Percentiles rank a stretch among this genome's conserved stretches.
Evolutionary conservation across 2,329 filamentous ascomycete genomes (phyloP).

Genomic region (Aphanoascus verrucosus): DNA sequence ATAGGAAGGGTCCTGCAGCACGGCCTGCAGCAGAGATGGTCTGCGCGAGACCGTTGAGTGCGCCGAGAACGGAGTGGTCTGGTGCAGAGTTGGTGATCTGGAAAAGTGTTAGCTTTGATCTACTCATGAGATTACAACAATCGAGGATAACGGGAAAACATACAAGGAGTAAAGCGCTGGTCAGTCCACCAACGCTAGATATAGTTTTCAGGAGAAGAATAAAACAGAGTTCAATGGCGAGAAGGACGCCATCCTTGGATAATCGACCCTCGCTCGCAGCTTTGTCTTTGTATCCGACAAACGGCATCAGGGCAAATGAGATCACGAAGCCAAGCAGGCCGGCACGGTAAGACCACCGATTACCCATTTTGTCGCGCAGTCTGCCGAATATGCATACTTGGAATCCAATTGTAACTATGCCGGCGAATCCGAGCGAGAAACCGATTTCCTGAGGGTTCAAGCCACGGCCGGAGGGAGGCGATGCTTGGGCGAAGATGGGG

Average conservation of each 20-base stretch:
- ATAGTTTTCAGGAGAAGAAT: slow-evolving; percentile 83
- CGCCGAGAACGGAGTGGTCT: slow-evolving; percentile 73
- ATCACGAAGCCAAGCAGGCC: slow-evolving; percentile 70
- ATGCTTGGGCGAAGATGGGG: slow-evolving; percentile 75
- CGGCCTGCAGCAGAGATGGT: slow-evolving; percentile 84
- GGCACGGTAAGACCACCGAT: slow-evolving; percentile 70
- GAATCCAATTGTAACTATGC: slow-evolving; percentile 75
- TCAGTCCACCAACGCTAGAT: slow-evolving; percentile 77
- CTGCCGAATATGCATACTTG: slow-evolving; percentile 76
- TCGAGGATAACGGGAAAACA: slow-evolving; percentile 24
- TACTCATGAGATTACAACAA: slow-evolving; percentile 1
- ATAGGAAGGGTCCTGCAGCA: slow-evolving; percentile 77
- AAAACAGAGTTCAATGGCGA: slow-evolving; percentile 70
- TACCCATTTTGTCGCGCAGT: slow-evolving; percentile 68
- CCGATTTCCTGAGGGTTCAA: slow-evolving; percentile 74
- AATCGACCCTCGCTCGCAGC: slow-evolving; percentile 45
- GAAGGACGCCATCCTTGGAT: slow-evolving; percentile 53
- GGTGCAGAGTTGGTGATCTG: slow-evolving; percentile 91
- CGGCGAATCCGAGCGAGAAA: slow-evolving; percentile 71
- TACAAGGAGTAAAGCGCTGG: slow-evolving; percentile 78
- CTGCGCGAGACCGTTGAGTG: slow-evolving; percentile 86
- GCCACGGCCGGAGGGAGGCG: slow-evolving; percentile 63
- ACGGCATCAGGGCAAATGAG: slow-evolving; percentile 80
- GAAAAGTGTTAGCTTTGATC: neutral
- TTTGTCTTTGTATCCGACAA: slow-evolving; percentile 65